These are phyloP conservation scores for Lenzites betulinus DNA, from an alignment of 768 basidiomycete genomes.

Conservation along the genomic window DNA sequence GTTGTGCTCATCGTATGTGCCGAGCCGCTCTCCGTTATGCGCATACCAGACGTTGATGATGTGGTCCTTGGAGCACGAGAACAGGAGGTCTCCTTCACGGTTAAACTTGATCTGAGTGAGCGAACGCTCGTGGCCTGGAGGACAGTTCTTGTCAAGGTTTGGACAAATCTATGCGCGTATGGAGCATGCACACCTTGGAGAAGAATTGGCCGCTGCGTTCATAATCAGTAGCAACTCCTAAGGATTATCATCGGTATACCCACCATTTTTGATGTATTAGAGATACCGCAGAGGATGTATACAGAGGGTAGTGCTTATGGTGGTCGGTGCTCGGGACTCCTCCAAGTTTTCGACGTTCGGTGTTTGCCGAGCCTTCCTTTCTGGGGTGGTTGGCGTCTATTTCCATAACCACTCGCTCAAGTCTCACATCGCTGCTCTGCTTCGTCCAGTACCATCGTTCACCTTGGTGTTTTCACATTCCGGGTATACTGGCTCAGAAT, in stretches of 20 bases:
- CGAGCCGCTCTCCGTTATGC: constrained; percentile 95
- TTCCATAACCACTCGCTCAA: neutral
- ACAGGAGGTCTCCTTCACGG: constrained; percentile 91
- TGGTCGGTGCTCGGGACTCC: constrained; percentile 16
- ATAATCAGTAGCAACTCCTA: neutral
- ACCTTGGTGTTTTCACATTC: too few relatives aligned
- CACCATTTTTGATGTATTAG: constrained; percentile 27
- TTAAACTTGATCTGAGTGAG: constrained; percentile 99
- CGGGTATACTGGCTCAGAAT: too few relatives aligned
- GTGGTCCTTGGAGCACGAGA: constrained; percentile 94
- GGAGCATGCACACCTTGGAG: constrained; percentile 33
- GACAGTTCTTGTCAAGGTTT: constrained; percentile 1
- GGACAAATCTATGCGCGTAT: neutral
- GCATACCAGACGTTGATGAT: constrained; percentile 96
- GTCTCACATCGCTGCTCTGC: neutral
- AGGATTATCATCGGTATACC: neutral
- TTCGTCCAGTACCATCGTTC: too few relatives aligned
- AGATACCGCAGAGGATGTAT: constrained; percentile 1
- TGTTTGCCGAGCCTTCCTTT: constrained; percentile 8
- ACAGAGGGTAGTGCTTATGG: constrained; percentile 7
- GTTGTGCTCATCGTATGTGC: constrained; percentile 96
- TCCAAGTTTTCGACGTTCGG: constrained; percentile 22
- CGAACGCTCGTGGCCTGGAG: constrained; percentile 90
- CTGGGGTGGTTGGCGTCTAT: neutral
- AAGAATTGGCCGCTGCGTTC: constrained; percentile 36